Evolutionary conservation across 345 rosid species (phyloP).

Genomic region (Gossypium thurberi): DNA sequence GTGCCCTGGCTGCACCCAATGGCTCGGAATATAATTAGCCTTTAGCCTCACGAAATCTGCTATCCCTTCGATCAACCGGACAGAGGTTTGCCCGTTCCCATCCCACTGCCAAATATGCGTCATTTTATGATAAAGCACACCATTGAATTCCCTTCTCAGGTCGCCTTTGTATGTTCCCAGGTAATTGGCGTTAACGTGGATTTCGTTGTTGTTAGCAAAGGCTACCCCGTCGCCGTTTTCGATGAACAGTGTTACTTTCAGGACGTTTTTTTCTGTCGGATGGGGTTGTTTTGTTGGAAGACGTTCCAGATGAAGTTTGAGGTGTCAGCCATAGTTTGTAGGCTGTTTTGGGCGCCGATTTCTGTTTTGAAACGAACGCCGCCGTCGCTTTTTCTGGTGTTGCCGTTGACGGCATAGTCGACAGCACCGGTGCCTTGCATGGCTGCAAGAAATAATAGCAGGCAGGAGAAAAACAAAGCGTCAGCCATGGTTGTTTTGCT

Average conservation of each 20-base stretch:
- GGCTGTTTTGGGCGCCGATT: constrained; percentile 24
- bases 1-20: constrained; percentile 58
- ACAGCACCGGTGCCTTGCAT: constrained; percentile 25
- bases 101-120: constrained; percentile 68
- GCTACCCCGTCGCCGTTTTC: constrained; percentile 26
- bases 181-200: constrained; percentile 30
- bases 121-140: constrained; percentile 65
- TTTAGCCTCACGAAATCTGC: constrained; percentile 64
- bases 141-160: constrained; percentile 37
- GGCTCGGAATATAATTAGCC: constrained; percentile 36
- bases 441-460: constrained; percentile 23
- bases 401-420: constrained; percentile 31
- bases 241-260: constrained; percentile 21
- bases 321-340: constrained; percentile 23
- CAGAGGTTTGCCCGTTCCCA: constrained; percentile 40
- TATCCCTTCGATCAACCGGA: constrained; percentile 53
- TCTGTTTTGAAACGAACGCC: constrained; percentile 26
- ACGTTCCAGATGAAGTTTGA: constrained; percentile 31
- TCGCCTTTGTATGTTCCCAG: constrained; percentile 30
- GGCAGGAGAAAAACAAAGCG: constrained; percentile 5
- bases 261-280: constrained; percentile 20
- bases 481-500: constrained; percentile 14
- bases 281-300: constrained; percentile 28
- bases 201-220: constrained; percentile 20
- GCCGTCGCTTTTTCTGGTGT: constrained; percentile 22